phyloP scores from a whole-genome alignment of 1,139 yeast genomes.

The Taphrina flavorubra region DNA sequence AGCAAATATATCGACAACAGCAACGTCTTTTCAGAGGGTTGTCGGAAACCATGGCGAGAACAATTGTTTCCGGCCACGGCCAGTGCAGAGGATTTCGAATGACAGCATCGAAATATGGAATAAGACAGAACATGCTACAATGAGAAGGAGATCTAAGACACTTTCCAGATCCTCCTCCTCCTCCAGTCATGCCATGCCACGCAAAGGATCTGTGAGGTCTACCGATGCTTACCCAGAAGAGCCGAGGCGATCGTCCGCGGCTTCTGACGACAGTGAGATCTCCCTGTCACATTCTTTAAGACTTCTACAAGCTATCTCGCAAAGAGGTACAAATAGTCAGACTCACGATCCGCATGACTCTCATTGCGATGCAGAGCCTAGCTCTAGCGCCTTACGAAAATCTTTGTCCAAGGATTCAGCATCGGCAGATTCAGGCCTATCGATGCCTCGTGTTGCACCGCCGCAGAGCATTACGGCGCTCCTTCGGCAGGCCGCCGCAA shows the following conservation, averaged over 20 bases:
- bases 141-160: neutral
- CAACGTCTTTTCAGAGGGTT: neutral
- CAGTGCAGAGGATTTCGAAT: neutral
- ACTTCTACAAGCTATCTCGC: conserved; percentile 5
- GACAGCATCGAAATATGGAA: neutral
- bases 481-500: conserved; percentile 5
- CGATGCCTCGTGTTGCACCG: neutral
- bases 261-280: conserved; percentile 8
- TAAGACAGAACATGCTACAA: neutral
- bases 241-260: neutral
- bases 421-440: neutral
- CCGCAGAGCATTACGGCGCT: conserved; percentile 5
- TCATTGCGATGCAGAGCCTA: neutral
- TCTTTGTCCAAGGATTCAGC: neutral
- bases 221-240: neutral
- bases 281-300: conserved; percentile 5
- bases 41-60: neutral
- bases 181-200: neutral
- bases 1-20: neutral
- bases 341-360: neutral
- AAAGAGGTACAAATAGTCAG: neutral
- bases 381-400: neutral
- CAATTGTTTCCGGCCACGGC: neutral
- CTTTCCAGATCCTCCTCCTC: neutral
- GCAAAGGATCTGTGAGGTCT: neutral